Base-by-base conservation (phyloP, 1,284 basidiomycete species). In the Sutorius eximius region DNA sequence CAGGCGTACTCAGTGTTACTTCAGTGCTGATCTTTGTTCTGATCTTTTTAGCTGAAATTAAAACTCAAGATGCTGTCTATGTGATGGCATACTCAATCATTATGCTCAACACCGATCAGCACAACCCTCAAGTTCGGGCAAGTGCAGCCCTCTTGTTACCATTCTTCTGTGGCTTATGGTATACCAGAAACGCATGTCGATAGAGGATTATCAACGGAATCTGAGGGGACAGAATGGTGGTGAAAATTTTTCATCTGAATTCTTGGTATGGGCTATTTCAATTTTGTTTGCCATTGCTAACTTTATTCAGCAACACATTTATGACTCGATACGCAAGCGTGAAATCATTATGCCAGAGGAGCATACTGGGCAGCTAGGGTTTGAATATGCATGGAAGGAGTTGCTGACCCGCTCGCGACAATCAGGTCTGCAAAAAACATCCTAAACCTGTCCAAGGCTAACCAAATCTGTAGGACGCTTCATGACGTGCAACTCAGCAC, bases 311-410 rank as follows among this genome's bases (percentile, higher is more conserved):
- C 85, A 87, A 74, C 81, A 81, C 37, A 93, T 98, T 55, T 99
- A 96, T 65, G 95, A 98, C 60, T 93, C 90, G 5, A 96, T 99
- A 65, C 86, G 92, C 45, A 95, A 92, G 72, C 81, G 87, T 45
- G 97, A 99, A 75, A 98, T 99, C 58, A 84, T 99, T 48, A 91
- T 99, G 86, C 96, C 97, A 0, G 95, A 99, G 73, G 97, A 99
- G 68, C 97, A 99, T 67, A 91, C 87, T 5, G 97, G 97, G 2
- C 93, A 95, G 71, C 83, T 97, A 37, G 97, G 97, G 1, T 99
- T 99, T 69, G 97, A 99, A 65, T 98, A 97, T 69, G 93, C 96
- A 7, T 99, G 97, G 97, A 98, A 98, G 71, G 94, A 97, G 64
- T 77, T 99, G 29, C 80, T 98, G 47, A 75, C 87, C 45, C 84